Evolutionary conservation across 805 yeast genomes (phyloP).

Genomic region (Clavispora santaluciae): DNA sequence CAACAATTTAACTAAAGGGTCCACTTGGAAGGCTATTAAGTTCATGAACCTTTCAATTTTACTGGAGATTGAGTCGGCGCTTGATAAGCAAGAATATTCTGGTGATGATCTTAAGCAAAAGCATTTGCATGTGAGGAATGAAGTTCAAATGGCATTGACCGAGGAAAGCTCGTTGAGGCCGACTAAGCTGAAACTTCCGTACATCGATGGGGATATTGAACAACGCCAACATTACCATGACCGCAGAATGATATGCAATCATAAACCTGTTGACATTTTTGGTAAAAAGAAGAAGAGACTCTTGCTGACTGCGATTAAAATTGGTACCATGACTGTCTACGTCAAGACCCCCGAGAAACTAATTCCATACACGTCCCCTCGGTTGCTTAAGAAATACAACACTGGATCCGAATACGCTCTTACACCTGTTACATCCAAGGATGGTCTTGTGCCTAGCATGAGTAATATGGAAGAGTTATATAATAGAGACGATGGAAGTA

Average conservation of each 20-base stretch:
- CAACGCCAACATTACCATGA: slow-evolving; percentile 11
- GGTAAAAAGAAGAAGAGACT: slow-evolving; percentile 36
- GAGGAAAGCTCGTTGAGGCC: background rate
- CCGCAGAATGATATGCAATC: slow-evolving; percentile 26
- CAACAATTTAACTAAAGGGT: slow-evolving; percentile 18
- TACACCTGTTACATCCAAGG: background rate
- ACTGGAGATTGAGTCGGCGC: slow-evolving; percentile 31
- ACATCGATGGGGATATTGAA: background rate
- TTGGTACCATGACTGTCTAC: slow-evolving; percentile 32
- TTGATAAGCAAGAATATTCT: slow-evolving; percentile 22
- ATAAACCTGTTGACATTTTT: slow-evolving; percentile 18
- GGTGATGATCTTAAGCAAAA: slow-evolving; percentile 30
- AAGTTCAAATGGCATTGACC: background rate
- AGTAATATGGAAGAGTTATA: slow-evolving; percentile 29
- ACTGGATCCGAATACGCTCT: slow-evolving; percentile 11
- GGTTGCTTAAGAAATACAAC: slow-evolving; percentile 33
- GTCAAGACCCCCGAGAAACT: slow-evolving; percentile 31
- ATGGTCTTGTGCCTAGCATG: slow-evolving; percentile 5
- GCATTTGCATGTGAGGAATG: slow-evolving; percentile 18
- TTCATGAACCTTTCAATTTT: slow-evolving; percentile 27
- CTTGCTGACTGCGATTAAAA: slow-evolving; percentile 26
- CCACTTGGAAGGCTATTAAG: slow-evolving; percentile 32
- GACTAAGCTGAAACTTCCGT: background rate
- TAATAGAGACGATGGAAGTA: slow-evolving; percentile 22
- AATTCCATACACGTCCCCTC: slow-evolving; percentile 35